Base-by-base conservation (phyloP, 2,329 filamentous ascomycete genomes). In the Pleoardoris graminearum region DNA sequence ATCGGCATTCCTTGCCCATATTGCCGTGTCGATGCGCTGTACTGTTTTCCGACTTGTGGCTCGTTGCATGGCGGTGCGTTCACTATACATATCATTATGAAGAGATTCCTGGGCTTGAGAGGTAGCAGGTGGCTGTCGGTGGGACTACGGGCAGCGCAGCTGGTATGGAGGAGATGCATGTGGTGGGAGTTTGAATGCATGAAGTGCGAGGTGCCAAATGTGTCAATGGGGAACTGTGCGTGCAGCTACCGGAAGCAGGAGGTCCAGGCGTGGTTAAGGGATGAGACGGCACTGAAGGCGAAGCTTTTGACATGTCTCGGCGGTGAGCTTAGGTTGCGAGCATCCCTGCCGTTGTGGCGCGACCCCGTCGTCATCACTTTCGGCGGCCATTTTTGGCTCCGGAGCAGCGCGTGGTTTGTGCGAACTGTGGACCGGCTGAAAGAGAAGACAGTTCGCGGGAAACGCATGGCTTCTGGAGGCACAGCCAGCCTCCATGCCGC, bases 311-410 rank as follows among this genome's bases (percentile, higher is more conserved):
- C 22, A 32, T 50, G 29, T 22, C 43, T 46, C 21, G 43, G 43
- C 43, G 58, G 55, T 35, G 29, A 43, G 58, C 58, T 61, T 59
- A 61, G 57, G 37, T 10, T 19, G 3, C n/a, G 21, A 16, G 7
- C 38, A 49, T 41, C 36, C 37, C 8, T 42, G 37, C 11, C 17
- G 7, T 7, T 35, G 50, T 47, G 50, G 42, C 50, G 36, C 30
- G 25, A n/a, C 39, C 21, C 21, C 12, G n/a, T 36, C 19, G 21
- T 36, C 30, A 46, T 17, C 19, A 46, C 30, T n/a, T 25, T 32
- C 29, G 27, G 30, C 5, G 19, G 21, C 30, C 14, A 46, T 17
- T 32, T 21, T 35, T 33, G 16, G 22, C 19, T 19, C 19, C 42
- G 42, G 19, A 8, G 10, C 12, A 7, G 16, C n/a, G 16, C 22